phyloP scores from a whole-genome alignment of 352 stramenopile species.

The Nothophytophthora sp. region DNA sequence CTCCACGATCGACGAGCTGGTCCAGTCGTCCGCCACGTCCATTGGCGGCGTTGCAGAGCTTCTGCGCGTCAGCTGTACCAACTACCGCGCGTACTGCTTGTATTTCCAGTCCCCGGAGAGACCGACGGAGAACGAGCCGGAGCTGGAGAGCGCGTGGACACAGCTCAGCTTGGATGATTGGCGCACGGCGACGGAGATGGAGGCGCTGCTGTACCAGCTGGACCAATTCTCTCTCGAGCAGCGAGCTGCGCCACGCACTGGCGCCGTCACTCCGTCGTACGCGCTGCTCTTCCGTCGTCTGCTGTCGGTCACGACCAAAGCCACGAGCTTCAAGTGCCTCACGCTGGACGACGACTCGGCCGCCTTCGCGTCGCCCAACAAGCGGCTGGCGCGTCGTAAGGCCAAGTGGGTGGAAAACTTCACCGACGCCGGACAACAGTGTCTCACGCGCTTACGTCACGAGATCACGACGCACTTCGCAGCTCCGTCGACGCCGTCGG shows the following conservation, averaged over 20 bases:
- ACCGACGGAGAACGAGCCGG: conserved; percentile 9
- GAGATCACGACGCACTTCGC: conserved; percentile 18
- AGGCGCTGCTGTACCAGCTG: conserved; percentile 32
- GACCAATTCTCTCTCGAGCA: conserved; percentile 29
- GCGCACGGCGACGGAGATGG: conserved; percentile 28
- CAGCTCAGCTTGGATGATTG: conserved; percentile 29
- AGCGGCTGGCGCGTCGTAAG: conserved; percentile 15
- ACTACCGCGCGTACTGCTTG: conserved; percentile 22
- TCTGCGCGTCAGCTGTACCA: conserved; percentile 23
- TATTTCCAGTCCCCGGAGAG: conserved; percentile 26
- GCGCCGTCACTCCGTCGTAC: conserved; percentile 24
- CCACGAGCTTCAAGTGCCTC: conserved; percentile 27
- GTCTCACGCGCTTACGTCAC: conserved; percentile 16
- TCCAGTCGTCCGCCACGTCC: conserved; percentile 11
- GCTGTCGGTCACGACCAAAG: conserved; percentile 26
- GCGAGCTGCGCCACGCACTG: conserved; percentile 3
- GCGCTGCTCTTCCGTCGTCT: conserved; percentile 33
- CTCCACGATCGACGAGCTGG: conserved; percentile 16
- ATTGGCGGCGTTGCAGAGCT: conserved; percentile 29
- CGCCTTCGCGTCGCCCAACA: neutral
- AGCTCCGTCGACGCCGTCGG: conserved; percentile 4
- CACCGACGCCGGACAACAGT: conserved; percentile 14
- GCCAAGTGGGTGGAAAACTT: conserved; percentile 23
- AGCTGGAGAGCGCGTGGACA: conserved; percentile 22
- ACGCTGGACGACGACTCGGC: conserved; percentile 17